Evolutionary conservation across 1,284 basidiomycete species (phyloP).

Genomic region (Cryptococcus sp.): DNA sequence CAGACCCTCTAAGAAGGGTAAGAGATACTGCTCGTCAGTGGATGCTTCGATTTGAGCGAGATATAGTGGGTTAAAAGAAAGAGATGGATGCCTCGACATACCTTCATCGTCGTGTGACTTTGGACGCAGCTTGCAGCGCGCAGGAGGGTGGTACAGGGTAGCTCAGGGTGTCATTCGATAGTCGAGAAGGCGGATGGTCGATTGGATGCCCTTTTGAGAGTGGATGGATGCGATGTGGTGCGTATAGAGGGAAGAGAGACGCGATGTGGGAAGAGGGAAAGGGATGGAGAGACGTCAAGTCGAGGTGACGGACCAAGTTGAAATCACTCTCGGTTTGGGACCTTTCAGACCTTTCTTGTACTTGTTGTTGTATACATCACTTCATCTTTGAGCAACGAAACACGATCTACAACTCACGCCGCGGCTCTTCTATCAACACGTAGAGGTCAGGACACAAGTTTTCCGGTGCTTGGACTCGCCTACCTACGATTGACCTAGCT

Average conservation of each 20-base stretch:
- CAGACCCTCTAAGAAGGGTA: conserved; percentile 45
- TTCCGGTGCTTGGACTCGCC: no score
- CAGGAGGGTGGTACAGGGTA: neutral
- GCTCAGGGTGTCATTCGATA: conserved; percentile 24
- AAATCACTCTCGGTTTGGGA: no score
- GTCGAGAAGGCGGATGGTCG: conserved; percentile 11
- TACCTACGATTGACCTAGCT: no score
- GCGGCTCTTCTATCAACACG: no score
- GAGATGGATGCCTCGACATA: conserved; percentile 17
- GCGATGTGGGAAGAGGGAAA: neutral
- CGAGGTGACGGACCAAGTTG: no score
- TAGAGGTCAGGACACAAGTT: no score
- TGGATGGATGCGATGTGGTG: conserved; percentile 31
- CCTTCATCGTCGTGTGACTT: conserved; percentile 32
- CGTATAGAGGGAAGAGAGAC: conserved; percentile 1
- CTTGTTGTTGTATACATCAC: no score
- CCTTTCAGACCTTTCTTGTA: no score
- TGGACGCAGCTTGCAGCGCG: conserved; percentile 1
- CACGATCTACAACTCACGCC: no score
- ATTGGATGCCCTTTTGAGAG: neutral
- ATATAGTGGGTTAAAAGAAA: conserved; percentile 1
- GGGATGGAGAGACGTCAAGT: no score
- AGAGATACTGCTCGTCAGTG: conserved; percentile 43
- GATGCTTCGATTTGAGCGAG: conserved; percentile 27
- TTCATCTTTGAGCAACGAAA: no score